Evolutionary conservation across 1,139 yeast genomes (phyloP).

Genomic region (Citeromyces hawaiiensis): DNA sequence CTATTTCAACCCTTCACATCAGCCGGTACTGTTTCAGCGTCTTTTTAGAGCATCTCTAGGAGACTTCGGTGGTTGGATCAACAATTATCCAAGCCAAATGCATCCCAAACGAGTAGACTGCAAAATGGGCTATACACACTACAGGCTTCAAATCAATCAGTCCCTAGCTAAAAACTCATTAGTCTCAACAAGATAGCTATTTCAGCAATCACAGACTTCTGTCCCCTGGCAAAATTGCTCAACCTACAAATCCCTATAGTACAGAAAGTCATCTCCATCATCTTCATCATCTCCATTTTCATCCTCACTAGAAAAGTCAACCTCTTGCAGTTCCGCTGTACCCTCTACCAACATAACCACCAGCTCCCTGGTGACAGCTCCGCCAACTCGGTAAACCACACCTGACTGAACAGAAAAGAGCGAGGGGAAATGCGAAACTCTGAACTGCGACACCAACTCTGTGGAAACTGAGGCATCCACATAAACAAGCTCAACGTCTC

Average conservation of each 20-base stretch:
- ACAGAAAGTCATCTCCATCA: slow-evolving; percentile 4
- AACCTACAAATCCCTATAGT: slow-evolving; percentile 6
- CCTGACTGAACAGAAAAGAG: slow-evolving; percentile 9
- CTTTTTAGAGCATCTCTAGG: too few species aligned
- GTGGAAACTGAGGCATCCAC: slow-evolving; percentile 10
- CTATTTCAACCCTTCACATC: too few species aligned
- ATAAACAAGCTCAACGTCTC: slow-evolving; percentile 8
- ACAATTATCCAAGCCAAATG: too few species aligned
- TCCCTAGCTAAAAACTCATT: too few species aligned
- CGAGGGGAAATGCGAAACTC: slow-evolving; percentile 11
- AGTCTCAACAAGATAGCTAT: too few species aligned
- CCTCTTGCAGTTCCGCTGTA: slow-evolving; percentile 8
- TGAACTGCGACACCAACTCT: slow-evolving; percentile 7
- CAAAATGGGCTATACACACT: too few species aligned
- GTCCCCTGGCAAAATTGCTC: too few species aligned
- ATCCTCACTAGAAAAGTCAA: slow-evolving; percentile 4
- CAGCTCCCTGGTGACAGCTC: slow-evolving; percentile 7
- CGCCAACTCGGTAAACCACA: not conserved
- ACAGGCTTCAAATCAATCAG: too few species aligned
- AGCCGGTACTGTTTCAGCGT: too few species aligned
- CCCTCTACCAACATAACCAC: slow-evolving; percentile 11
- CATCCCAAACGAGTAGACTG: too few species aligned
- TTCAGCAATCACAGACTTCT: too few species aligned
- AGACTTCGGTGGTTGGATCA: too few species aligned
- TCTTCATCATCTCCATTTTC: slow-evolving; percentile 4